These are phyloP conservation scores for Cicer pinnatifidum DNA, from an alignment of 306 rosid species.

Conservation along the genomic window DNA sequence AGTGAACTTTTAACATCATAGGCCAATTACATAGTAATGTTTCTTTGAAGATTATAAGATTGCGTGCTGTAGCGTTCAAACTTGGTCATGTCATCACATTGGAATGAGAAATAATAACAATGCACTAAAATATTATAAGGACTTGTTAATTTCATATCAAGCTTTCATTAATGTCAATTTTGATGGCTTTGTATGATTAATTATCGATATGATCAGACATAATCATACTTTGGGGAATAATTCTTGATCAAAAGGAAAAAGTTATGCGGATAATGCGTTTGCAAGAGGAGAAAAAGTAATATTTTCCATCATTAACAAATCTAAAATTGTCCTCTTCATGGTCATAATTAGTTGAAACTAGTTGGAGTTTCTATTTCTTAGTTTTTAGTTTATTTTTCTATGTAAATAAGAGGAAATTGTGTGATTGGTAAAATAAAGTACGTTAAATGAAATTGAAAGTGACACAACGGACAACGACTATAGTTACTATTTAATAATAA, in stretches of 20 bases:
- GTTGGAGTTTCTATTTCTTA: constrained; percentile 16
- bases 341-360: constrained; percentile 38
- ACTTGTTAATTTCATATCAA: too few relatives aligned
- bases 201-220: constrained; percentile 54
- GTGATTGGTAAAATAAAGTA: constrained; percentile 26
- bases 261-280: constrained; percentile 51
- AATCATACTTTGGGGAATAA: constrained; percentile 49
- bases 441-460: constrained; percentile 35
- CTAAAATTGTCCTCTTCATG: constrained; percentile 33
- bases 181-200: constrained; percentile 59
- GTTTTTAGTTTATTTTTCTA: background rate
- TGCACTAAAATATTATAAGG: too few relatives aligned
- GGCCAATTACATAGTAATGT: too few relatives aligned
- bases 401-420: background rate
- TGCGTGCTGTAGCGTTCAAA: too few relatives aligned
- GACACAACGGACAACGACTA: constrained; percentile 39
- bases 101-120: too few relatives aligned
- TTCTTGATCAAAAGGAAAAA: constrained; percentile 51
- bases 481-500: constrained; percentile 19
- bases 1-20: too few relatives aligned
- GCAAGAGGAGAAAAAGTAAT: constrained; percentile 37
- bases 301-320: constrained; percentile 41
- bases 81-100: too few relatives aligned
- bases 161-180: constrained; percentile 43
- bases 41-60: too few relatives aligned